Conservation (phyloP, 2,329 filamentous ascomycete species). For the Botrytis tulipae region DNA sequence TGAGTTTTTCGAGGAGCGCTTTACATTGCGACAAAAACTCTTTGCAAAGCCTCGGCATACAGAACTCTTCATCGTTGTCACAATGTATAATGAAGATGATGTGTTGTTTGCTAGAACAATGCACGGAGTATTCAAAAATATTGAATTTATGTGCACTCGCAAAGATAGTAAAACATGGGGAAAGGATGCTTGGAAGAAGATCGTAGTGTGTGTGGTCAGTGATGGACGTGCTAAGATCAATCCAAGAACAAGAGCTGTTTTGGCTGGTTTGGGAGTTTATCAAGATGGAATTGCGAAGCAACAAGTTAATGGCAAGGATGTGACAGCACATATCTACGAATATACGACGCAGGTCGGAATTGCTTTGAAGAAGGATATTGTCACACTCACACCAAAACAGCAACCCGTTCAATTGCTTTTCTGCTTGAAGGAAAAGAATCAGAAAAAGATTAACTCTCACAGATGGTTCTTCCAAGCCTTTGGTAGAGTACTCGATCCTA, state of each 20-base stretch:
- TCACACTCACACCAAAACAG: conserved; percentile 98
- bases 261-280: conserved; percentile 96
- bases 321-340: conserved; percentile 96
- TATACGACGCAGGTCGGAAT: conserved; percentile 99
- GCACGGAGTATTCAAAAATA: conserved; percentile 98
- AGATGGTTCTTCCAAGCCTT: conserved; percentile 99
- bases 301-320: conserved; percentile 90
- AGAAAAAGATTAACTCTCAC: conserved; percentile 97
- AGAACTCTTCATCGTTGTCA: conserved; percentile 93
- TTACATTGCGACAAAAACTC: conserved; percentile 89
- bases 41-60: conserved; percentile 82
- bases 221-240: conserved; percentile 94
- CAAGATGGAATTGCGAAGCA: conserved; percentile 99
- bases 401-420: conserved; percentile 98
- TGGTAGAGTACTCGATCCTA: conserved; percentile 85
- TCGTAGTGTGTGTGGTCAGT: conserved; percentile 94
- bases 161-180: conserved; percentile 95
- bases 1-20: conserved; percentile 84
- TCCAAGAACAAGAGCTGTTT: conserved; percentile 84
- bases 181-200: conserved; percentile 97
- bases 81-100: conserved; percentile 99
- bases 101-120: conserved; percentile 96
- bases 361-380: conserved; percentile 93
- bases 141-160: conserved; percentile 91
- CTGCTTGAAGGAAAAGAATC: conserved; percentile 96